Evolutionary conservation across 2,329 filamentous ascomycete species (phyloP), one percentile per base, ranked within the genome.

Genomic region (Peltaster fructicola): DNA sequence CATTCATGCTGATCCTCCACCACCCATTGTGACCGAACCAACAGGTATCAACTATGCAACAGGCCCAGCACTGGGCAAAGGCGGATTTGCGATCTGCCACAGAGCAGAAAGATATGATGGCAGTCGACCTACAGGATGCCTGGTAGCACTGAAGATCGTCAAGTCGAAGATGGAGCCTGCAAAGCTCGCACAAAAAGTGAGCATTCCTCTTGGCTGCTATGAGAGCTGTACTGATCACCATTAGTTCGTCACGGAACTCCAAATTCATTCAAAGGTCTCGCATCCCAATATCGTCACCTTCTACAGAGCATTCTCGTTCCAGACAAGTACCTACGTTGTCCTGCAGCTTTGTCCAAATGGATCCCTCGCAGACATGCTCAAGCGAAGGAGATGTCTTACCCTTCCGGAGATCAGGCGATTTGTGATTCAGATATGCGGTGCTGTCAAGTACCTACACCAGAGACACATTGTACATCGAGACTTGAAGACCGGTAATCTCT

Each of bases 191-290:
- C 77, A 84, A 51, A 84, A 84, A 70, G 77, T 80, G 34, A 15
- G 23, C 10, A 18, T 15, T 23, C 7, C 7, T 15, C 9, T 18
- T 9, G 9, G 2, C 6, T 16, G 5, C 13, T 20, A 19, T 24
- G 13, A 8, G 15, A 27, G 17, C 8, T 8, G 9, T 27, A 15
- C 35, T 31, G 19, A 32, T 23, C 13, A 9, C 5, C 23, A 20
- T 14, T 35, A 74, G 68, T 76, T 76, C 48, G 66, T 72, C 28
- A 73, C 70, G 2, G 88, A 98, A 52, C 68, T 98, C 5, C 85
- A 95, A 53, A 93, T 98, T 32, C 88, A 98, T 55, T 93, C 88
- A 20, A 98, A 95, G 50, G 85, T 98, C 71, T 73, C 74, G 30
- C 88, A 98, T 46, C 77, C 78, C 26, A 92, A 93, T 50, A 85